These are phyloP conservation scores for Acacia acuminata DNA, from an alignment of 306 rosid genomes.

Conservation along the genomic window DNA sequence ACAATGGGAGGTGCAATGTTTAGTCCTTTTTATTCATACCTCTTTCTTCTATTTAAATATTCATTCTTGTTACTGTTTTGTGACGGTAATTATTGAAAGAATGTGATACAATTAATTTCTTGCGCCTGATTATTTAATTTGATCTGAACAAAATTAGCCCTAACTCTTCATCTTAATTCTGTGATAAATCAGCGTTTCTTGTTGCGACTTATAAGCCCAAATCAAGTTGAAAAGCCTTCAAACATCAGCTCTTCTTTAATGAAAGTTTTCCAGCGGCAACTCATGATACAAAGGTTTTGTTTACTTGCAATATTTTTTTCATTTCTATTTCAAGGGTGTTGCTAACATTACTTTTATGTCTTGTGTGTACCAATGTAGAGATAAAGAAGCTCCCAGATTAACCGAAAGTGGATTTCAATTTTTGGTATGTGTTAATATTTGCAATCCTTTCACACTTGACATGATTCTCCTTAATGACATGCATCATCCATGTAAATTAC, in stretches of 20 bases:
- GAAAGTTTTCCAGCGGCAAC: slow-evolving; percentile 92
- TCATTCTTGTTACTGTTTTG: slow-evolving; percentile 6
- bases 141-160: slow-evolving; percentile 24
- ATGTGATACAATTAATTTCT: slow-evolving; percentile 17
- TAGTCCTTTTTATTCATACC: slow-evolving; percentile 28
- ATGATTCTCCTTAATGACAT: slow-evolving; percentile 36
- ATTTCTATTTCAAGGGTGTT: slow-evolving; percentile 21
- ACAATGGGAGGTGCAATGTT: slow-evolving; percentile 83
- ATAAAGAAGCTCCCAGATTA: slow-evolving; percentile 81
- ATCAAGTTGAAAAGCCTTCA: slow-evolving; percentile 71
- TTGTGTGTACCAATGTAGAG: slow-evolving; percentile 52
- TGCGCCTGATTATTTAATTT: slow-evolving; percentile 30
- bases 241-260: slow-evolving; percentile 81
- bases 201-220: slow-evolving; percentile 89
- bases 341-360: slow-evolving; percentile 20
- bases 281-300: slow-evolving; percentile 77
- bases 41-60: slow-evolving; percentile 22
- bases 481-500: slow-evolving; percentile 43
- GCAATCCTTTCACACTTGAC: slow-evolving; percentile 35
- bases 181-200: slow-evolving; percentile 80
- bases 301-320: slow-evolving; percentile 29
- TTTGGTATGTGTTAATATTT: slow-evolving; percentile 70
- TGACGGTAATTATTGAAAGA: slow-evolving; percentile 1
- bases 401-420: slow-evolving; percentile 98
- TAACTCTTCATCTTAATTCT: slow-evolving; percentile 44